Percentiles rank a stretch among this genome's conserved stretches.
These are phyloP conservation scores for Lachnellula arida DNA, from an alignment of 2,329 filamentous ascomycete genomes.

Conservation along the genomic window DNA sequence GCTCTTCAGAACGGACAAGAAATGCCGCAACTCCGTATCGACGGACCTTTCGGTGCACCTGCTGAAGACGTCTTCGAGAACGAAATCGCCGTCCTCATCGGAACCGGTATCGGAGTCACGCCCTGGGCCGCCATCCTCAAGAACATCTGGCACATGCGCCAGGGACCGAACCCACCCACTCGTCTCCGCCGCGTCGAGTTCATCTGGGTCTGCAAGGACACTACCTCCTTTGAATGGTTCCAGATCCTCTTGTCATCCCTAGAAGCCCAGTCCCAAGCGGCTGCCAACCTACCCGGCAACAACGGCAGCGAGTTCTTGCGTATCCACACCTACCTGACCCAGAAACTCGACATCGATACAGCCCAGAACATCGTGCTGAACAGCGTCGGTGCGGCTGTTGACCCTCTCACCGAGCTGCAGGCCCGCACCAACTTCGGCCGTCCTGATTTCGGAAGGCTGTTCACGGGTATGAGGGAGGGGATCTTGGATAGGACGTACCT, in stretches of 20 bases:
- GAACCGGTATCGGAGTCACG: conserved; percentile 82
- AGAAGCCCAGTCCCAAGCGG: conserved; percentile 75
- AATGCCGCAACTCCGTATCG: conserved; percentile 86
- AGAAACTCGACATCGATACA: conserved; percentile 86
- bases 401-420: conserved; percentile 88
- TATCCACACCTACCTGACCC: conserved; percentile 97
- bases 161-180: conserved; percentile 80
- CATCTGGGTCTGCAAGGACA: conserved; percentile 98
- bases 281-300: conserved; percentile 61
- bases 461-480: conserved; percentile 80
- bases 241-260: conserved; percentile 88
- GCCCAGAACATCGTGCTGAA: conserved; percentile 97
- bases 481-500: conserved; percentile 84
- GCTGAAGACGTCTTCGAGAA: conserved; percentile 97
- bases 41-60: conserved; percentile 93
- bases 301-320: conserved; percentile 81
- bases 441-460: conserved; percentile 79
- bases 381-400: conserved; percentile 79
- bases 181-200: conserved; percentile 94
- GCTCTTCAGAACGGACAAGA: conserved; percentile 87
- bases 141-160: conserved; percentile 96
- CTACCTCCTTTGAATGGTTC: conserved; percentile 97
- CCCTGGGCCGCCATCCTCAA: conserved; percentile 87
- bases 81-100: conserved; percentile 80
- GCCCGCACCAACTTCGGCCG: conserved; percentile 91